These are phyloP conservation scores for Fusarium albosuccineum DNA, from an alignment of 2,329 filamentous ascomycete genomes.

Conservation along the genomic window DNA sequence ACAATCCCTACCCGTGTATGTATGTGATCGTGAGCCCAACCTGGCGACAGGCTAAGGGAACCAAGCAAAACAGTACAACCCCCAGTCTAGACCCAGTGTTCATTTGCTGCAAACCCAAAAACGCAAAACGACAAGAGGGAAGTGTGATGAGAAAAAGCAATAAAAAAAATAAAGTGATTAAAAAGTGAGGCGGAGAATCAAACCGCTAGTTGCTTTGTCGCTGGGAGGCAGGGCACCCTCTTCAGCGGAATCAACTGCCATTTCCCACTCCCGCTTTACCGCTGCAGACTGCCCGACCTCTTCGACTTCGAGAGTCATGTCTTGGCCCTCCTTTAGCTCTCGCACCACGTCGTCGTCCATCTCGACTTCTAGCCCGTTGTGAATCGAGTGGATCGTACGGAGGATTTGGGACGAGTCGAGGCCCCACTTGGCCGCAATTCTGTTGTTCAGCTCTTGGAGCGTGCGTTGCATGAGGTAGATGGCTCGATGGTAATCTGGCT, in stretches of 20 bases:
- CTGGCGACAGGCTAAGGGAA: slow-evolving; percentile 43
- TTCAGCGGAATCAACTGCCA: slow-evolving; percentile 66
- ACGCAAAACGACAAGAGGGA: slow-evolving; percentile 5
- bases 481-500: slow-evolving; percentile 80
- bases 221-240: slow-evolving; percentile 28
- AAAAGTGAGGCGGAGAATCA: slow-evolving; percentile 63
- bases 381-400: slow-evolving; percentile 78
- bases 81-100: slow-evolving; percentile 42
- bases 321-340: slow-evolving; percentile 89
- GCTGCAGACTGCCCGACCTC: slow-evolving; percentile 54
- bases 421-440: slow-evolving; percentile 83
- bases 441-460: slow-evolving; percentile 77
- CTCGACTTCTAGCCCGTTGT: slow-evolving; percentile 83
- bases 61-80: slow-evolving; percentile 40
- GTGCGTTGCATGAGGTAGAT: slow-evolving; percentile 87
- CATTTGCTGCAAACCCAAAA: slow-evolving; percentile 26
- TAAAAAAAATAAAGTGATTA: slow-evolving; percentile 45
- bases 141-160: slow-evolving; percentile 7
- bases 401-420: slow-evolving; percentile 80
- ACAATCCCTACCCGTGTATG: slow-evolving; percentile 40
- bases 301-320: slow-evolving; percentile 81
- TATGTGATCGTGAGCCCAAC: slow-evolving; percentile 42
- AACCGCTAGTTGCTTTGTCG: slow-evolving; percentile 47
- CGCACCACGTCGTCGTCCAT: slow-evolving; percentile 91
- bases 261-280: slow-evolving; percentile 72